Evolutionary conservation across 2,329 filamentous ascomycete species (phyloP).

Genomic region (Paecilomyces fulvus): DNA sequence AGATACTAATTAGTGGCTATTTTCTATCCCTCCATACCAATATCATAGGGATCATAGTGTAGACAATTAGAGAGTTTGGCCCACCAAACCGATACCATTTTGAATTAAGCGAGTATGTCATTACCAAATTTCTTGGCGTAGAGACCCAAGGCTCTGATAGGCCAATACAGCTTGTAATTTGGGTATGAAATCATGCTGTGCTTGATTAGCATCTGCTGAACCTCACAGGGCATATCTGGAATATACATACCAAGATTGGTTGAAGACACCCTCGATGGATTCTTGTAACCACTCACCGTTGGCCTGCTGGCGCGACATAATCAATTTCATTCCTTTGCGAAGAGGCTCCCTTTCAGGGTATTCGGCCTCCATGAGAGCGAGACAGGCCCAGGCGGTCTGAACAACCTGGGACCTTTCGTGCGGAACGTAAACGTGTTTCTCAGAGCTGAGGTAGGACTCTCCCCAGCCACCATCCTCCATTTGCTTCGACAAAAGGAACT

Average conservation of each 20-base stretch:
- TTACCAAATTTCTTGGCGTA: constrained; percentile 67
- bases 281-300: constrained; percentile 96
- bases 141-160: constrained; percentile 88
- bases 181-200: constrained; percentile 91
- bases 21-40: neutral
- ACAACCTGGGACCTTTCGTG: constrained; percentile 81
- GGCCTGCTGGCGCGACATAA: constrained; percentile 74
- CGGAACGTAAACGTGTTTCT: constrained; percentile 65
- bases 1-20: neutral
- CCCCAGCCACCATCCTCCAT: constrained; percentile 91
- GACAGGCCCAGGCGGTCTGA: constrained; percentile 85
- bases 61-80: neutral
- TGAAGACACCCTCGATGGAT: constrained; percentile 95
- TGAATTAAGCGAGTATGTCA: constrained; percentile 41
- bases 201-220: constrained; percentile 13
- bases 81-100: neutral
- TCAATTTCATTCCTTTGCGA: constrained; percentile 63
- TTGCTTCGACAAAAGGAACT: constrained; percentile 79
- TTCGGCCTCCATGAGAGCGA: constrained; percentile 71
- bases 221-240: neutral
- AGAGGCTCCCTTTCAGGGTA: constrained; percentile 70
- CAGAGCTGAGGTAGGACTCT: constrained; percentile 82
- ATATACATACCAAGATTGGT: constrained; percentile 75
- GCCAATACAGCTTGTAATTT: constrained; percentile 97
- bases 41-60: neutral